Base-by-base conservation (phyloP, 306 rosid genomes). In the Castanospermum australe region DNA sequence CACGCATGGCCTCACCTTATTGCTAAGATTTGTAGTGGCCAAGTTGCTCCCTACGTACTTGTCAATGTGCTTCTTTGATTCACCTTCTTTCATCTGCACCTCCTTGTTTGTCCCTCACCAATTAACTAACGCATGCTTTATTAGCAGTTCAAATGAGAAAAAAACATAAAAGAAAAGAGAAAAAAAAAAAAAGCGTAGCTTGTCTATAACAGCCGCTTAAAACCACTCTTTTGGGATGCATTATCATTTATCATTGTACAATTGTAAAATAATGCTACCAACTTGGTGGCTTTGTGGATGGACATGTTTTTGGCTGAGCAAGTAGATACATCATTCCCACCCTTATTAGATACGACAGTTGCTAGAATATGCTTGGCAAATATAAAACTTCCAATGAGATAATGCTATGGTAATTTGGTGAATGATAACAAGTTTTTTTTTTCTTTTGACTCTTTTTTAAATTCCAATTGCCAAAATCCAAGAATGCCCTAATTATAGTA, bases 231-330 rank as follows among this genome's bases (percentile, higher is more conserved):
- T 75, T 51, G 32, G 68, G 67, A n/a, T 8, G 67, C 22, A 11
- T 77, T 42, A 78, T 78, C 42, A 78, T 83, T 77, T 42, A 78
- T 78, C 42, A 78, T 83, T 77, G 65, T 45, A 44, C 33, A n/a
- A n/a, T 65, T 56, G 68, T 1, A 20, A 39, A 73, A 59, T 57
- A 79, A 79, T 79, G 81, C 15, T 36, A 32, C 70, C 71, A 78
- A 68, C 50, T 77, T 42, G 33, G 83, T 76, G 39, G 76, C n/a
- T 71, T 41, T 45, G 77, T 61, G 36, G 81, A 67, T 10, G 9
- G 25, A 65, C n/a, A n/a, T 77, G 1, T 54, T 50, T 50, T 51
- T 51, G 51, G 41, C 0, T 11, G 10, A 14, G n/a, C 22, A 39
- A 52, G 8, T 54, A n/a, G n/a, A n/a, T n/a, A n/a, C n/a, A n/a